These are phyloP conservation scores for Aspergillus sp. DNA, from an alignment of 2,329 filamentous ascomycete species.

Conservation along the genomic window DNA sequence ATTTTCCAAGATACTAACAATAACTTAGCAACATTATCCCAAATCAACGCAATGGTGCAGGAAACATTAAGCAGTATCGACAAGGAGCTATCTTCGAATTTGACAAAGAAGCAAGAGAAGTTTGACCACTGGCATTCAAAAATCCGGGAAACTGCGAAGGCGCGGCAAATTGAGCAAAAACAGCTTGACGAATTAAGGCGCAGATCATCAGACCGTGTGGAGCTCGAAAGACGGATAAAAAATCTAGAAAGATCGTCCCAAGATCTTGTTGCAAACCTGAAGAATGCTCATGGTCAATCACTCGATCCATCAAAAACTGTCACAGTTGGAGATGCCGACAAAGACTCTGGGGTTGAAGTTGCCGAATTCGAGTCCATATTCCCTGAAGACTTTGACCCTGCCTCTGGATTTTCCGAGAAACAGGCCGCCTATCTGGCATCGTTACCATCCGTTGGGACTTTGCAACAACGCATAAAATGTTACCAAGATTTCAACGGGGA, in stretches of 20 bases:
- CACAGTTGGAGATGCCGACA: conserved; percentile 46
- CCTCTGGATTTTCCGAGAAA: conserved; percentile 33
- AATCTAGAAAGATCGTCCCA: conserved; percentile 74
- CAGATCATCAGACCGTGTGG: conserved; percentile 60
- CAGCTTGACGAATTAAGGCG: conserved; percentile 66
- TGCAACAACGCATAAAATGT: conserved; percentile 66
- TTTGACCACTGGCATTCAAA: conserved; percentile 78
- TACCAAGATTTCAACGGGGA: conserved; percentile 65
- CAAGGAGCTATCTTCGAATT: conserved; percentile 71
- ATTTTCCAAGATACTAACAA: conserved; percentile 28
- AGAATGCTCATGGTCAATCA: conserved; percentile 42
- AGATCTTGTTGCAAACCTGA: conserved; percentile 58
- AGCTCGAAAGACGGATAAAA: conserved; percentile 63
- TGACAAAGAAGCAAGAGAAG: conserved; percentile 75
- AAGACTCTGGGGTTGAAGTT: conserved; percentile 33
- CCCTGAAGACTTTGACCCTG: conserved; percentile 36
- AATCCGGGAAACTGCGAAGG: conserved; percentile 73
- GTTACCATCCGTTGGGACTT: conserved; percentile 55
- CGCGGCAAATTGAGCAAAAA: conserved; percentile 72
- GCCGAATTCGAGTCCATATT: conserved; percentile 32
- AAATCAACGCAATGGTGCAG: conserved; percentile 62
- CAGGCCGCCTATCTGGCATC: conserved; percentile 42
- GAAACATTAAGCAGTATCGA: conserved; percentile 76
- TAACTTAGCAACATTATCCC: conserved; percentile 30
- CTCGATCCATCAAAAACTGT: conserved; percentile 43